Conservation (phyloP, 176 grass and related monocot species). For the Hsuehochloa calcarea region DNA sequence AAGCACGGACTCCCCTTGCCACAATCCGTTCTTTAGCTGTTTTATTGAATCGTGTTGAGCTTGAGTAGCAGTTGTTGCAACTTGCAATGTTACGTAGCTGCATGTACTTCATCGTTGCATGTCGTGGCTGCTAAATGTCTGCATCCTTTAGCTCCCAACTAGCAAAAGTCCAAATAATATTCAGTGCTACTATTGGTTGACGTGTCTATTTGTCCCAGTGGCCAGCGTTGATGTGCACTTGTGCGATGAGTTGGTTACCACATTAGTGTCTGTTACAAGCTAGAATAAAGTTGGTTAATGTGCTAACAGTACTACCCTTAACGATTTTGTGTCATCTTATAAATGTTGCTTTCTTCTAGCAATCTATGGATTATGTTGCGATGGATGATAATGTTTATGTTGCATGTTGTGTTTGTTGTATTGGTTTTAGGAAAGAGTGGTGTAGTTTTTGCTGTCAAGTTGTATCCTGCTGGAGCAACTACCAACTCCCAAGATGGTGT, state of each 20-base stretch:
- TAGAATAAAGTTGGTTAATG: neutral
- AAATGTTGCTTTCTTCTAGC: neutral
- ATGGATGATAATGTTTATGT: constrained; percentile 6
- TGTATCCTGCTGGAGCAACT: constrained; percentile 92
- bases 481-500: constrained; percentile 97
- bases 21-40: neutral
- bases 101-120: too few relatives aligned
- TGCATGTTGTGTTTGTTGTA: neutral
- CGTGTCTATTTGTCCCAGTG: neutral
- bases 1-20: constrained; percentile 35
- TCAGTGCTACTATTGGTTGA: neutral
- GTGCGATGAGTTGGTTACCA: neutral
- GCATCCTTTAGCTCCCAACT: neutral
- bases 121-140: neutral
- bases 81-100: neutral
- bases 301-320: neutral
- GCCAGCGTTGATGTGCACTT: neutral
- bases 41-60: neutral
- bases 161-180: neutral
- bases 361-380: neutral
- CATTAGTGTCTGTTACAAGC: neutral
- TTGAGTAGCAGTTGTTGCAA: neutral
- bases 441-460: constrained; percentile 70
- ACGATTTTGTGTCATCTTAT: neutral
- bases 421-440: constrained; percentile 65